These are phyloP conservation scores for Aspergillus phoenicis DNA, from an alignment of 2,329 filamentous ascomycete species.

Conservation along the genomic window DNA sequence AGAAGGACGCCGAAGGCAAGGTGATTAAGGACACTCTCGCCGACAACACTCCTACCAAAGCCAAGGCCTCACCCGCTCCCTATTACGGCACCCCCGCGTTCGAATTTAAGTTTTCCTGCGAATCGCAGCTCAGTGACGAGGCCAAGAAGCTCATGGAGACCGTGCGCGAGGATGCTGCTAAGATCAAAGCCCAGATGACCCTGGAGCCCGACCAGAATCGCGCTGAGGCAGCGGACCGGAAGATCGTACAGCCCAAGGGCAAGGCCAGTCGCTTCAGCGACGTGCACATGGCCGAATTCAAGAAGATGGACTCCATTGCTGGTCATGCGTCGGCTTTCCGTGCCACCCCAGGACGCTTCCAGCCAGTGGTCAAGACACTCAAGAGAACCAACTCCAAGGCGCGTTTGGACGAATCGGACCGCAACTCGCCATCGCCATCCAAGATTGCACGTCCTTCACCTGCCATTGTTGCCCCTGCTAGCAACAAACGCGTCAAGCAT, in stretches of 20 bases:
- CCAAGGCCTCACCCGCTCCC: conserved; percentile 34
- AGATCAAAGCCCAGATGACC: conserved; percentile 69
- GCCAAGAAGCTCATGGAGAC: conserved; percentile 64
- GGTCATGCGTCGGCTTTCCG: conserved; percentile 77
- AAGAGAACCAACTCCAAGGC: conserved; percentile 63
- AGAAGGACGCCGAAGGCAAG: conserved; percentile 45
- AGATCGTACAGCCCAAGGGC: conserved; percentile 77
- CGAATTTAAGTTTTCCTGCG: conserved; percentile 49
- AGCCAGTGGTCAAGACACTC: conserved; percentile 45
- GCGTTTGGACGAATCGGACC: conserved; percentile 63
- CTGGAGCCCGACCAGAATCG: conserved; percentile 55
- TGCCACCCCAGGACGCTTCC: conserved; percentile 48
- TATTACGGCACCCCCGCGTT: conserved; percentile 49
- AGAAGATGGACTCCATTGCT: conserved; percentile 96
- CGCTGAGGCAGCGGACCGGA: conserved; percentile 56
- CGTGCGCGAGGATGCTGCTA: conserved; percentile 70
- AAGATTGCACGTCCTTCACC: conserved; percentile 35
- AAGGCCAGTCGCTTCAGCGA: conserved; percentile 80
- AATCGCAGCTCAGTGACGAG: conserved; percentile 50
- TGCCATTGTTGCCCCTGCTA: conserved; percentile 41
- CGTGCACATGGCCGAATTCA: conserved; percentile 83
- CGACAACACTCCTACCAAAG: conserved; percentile 48
- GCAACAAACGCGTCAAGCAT: conserved; percentile 72
- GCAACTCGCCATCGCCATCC: conserved; percentile 39
- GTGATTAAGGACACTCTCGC: conserved; percentile 32